Percentiles rank a stretch among this genome's conserved stretches.
Evolutionary conservation across 257 asterid species (phyloP).

Genomic region (Plantago elongata): DNA sequence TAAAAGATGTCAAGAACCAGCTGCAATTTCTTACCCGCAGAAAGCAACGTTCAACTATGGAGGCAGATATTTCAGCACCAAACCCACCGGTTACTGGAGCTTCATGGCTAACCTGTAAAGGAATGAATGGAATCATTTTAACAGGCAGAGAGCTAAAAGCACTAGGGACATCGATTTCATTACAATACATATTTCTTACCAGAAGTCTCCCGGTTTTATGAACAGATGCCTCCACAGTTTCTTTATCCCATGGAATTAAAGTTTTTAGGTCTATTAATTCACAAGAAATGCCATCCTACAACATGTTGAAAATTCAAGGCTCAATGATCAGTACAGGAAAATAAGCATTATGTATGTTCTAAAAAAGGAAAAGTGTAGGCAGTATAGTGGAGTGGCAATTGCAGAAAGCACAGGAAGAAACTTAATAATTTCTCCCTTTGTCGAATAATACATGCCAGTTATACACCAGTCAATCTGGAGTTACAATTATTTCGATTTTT

Average conservation of each 20-base stretch:
- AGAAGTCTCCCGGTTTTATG: conserved; percentile 89
- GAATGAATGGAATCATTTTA: conserved; percentile 16
- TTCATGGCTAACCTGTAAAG: conserved; percentile 80
- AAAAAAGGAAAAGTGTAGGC: neutral
- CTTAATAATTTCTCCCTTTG: neutral
- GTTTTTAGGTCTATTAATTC: conserved; percentile 91
- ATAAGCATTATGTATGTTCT: conserved; percentile 1
- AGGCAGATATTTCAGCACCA: conserved; percentile 95
- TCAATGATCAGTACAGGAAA: conserved; percentile 7
- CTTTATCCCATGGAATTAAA: conserved; percentile 97
- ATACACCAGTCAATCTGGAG: too few species aligned
- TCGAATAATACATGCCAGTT: too few species aligned
- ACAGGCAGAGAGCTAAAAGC: conserved; percentile 7
- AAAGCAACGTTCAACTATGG: conserved; percentile 93
- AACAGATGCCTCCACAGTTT: conserved; percentile 90
- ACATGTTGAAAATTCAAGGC: conserved; percentile 10
- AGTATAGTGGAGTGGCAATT: neutral
- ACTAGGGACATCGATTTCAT: neutral
- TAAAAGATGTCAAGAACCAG: neutral
- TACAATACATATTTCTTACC: conserved; percentile 38
- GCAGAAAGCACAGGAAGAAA: conserved; percentile 1
- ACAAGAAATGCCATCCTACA: conserved; percentile 96
- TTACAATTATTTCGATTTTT: too few species aligned
- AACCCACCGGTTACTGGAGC: conserved; percentile 98
- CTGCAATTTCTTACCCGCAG: conserved; percentile 45